Percentiles rank a stretch among this genome's conserved stretches.
Evolutionary conservation across 208 protist species (phyloP).

Genomic region (Crithidia thermophila): DNA sequence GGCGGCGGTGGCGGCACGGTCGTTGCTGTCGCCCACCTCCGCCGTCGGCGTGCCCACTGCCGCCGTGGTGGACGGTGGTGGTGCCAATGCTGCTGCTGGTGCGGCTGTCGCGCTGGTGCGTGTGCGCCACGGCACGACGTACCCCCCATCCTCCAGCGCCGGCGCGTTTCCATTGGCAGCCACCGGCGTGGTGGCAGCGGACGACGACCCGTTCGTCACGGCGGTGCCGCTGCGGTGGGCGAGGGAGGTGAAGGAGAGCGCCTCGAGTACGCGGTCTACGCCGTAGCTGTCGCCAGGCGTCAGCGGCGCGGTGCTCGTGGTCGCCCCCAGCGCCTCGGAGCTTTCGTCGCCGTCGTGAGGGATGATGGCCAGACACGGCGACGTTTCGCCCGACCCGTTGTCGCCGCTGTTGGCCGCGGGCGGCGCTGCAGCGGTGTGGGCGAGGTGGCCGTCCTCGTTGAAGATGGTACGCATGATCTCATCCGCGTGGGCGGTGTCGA

Average conservation of each 20-base stretch:
- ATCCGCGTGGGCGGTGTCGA: slow-evolving; percentile 1
- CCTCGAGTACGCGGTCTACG: slow-evolving; percentile 21
- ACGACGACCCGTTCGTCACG: not conserved
- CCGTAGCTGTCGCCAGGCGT: not conserved
- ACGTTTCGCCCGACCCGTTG: not conserved
- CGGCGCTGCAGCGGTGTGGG: not conserved
- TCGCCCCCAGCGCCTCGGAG: not conserved
- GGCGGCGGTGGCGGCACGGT: not conserved
- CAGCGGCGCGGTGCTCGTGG: slow-evolving; percentile 1
- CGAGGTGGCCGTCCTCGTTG: not conserved
- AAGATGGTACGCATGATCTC: slow-evolving; percentile 22
- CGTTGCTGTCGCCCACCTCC: not conserved
- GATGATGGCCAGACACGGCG: not conserved
- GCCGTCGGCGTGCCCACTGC: not conserved
- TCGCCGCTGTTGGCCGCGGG: not conserved
- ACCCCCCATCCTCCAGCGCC: slow-evolving; percentile 13
- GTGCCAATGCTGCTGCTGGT: not conserved
- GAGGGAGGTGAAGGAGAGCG: slow-evolving; percentile 31
- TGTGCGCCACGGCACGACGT: slow-evolving; percentile 27
- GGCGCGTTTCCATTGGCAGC: not conserved
- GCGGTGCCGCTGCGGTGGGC: slow-evolving; percentile 1
- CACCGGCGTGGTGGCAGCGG: not conserved
- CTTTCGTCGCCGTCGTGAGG: not conserved
- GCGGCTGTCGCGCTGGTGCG: not conserved
- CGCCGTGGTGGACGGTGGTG: not conserved